Base-by-base conservation (phyloP, 2,329 filamentous ascomycete species). In the Keithomyces neogunnii region DNA sequence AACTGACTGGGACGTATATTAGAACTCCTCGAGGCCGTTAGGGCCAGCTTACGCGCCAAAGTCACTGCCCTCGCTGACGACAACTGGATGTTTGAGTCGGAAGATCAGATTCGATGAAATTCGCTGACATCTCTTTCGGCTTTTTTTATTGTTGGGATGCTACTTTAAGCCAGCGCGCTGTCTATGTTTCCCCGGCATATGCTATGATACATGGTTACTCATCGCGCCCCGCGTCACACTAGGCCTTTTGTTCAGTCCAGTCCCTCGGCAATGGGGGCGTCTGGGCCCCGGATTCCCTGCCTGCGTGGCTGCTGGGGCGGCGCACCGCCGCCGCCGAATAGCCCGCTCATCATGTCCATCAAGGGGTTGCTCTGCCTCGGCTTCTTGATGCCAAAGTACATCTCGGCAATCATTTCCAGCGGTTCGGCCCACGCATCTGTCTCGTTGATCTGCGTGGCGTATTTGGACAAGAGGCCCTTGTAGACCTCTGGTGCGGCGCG, bases 341-440 rank as follows among this genome's bases (percentile, higher is more conserved):
- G 82, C 56, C 84, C 91, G 46, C 90, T 91, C 88, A 99, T 95
- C 91, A 99, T 97, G 66, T 99, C 93, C 70, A 97, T 82, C 68
- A 99, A 74, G 3, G 91, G 91, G 68, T 97, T 97, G 57, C 85
- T 87, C 73, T 96, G 89, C 62, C 86, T 80, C 45, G 91, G 92
- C 64, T 90, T 85, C 72, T 84, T 81, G 66, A 99, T 95, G 36
- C 84, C 84, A 71, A 99, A 99, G 74, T 97, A 99, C 82, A 96
- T 91, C 73, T 99, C 92, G 47, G 87, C 92, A 61, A 99, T 85
- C 67, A 89, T 84, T 60, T 90, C 86, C 54, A 99, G 73, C 29
- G 89, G 79, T 64, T 89, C 90, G 35, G 84, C 81, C 92, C 92
- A 97, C 10, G 78, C 76, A 4, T 81, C 81, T 1, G 83, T 75